Evolutionary conservation across 768 basidiomycete genomes (phyloP).

Genomic region (Plicaturopsis crispa): DNA sequence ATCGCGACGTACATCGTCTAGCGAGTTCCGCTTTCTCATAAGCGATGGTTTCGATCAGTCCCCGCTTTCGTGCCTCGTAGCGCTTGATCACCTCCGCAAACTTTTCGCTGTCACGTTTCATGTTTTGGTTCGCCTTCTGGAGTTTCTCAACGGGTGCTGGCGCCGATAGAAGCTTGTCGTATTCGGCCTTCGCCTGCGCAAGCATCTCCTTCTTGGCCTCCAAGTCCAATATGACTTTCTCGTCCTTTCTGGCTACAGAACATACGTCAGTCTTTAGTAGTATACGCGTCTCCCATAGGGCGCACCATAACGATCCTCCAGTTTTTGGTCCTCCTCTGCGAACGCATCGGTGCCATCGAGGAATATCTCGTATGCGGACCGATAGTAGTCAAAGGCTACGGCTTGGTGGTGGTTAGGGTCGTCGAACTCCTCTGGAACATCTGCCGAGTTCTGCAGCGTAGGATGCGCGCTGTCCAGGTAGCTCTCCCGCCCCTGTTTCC

Average conservation of each 20-base stretch:
- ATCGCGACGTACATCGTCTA: conserved; percentile 37
- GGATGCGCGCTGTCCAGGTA: conserved; percentile 61
- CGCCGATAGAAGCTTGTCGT: conserved; percentile 30
- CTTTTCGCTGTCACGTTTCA: conserved; percentile 71
- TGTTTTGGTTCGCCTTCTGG: conserved; percentile 50
- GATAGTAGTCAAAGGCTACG: conserved; percentile 69
- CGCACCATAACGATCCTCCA: conserved; percentile 77
- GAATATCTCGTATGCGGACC: conserved; percentile 61
- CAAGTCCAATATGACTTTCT: conserved; percentile 55
- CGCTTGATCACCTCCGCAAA: conserved; percentile 69
- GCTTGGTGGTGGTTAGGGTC: conserved; percentile 68
- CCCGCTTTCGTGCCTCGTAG: conserved; percentile 62
- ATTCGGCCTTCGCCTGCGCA: neutral
- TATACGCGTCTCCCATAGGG: conserved; percentile 2
- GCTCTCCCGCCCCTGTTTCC: conserved; percentile 24
- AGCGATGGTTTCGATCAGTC: conserved; percentile 57
- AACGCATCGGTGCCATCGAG: conserved; percentile 63
- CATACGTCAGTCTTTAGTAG: conserved; percentile 5
- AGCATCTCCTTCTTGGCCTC: conserved; percentile 47
- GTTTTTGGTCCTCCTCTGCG: conserved; percentile 55
- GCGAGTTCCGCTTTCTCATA: conserved; percentile 59
- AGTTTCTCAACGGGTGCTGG: conserved; percentile 61
- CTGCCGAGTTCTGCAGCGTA: conserved; percentile 53
- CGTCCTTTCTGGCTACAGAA: conserved; percentile 58
- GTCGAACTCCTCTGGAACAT: conserved; percentile 70